Evolutionary conservation across 2,329 filamentous ascomycete species (phyloP), one percentile per base, ranked within the genome.

Genomic region (Ophiostoma novo-ulmi): DNA sequence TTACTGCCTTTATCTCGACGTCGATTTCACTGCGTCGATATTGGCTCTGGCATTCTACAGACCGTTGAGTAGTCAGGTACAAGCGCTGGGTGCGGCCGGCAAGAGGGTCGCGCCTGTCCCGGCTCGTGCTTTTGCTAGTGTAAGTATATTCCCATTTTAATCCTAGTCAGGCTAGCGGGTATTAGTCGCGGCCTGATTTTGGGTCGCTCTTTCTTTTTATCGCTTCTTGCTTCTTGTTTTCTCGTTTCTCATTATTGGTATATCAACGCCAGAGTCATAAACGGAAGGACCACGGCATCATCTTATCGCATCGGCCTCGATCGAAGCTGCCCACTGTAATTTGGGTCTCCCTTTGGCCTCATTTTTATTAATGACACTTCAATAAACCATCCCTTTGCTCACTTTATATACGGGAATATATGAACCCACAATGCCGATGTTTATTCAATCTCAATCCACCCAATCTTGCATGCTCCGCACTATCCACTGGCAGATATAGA

Each of bases 21-120:
- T 31, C 31, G 31, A 31, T 31, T 31, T 31, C 31, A 31, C 31
- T 31, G 31, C 31, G 31, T 31, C 31, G 31, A 3, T 31, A 31
- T 31, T 31, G 3, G 31, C 3, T 31, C 31, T 31, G 3, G 31
- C 31, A 31, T 31, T 31, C 31, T 31, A 4, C 3, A 31, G 31
- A 31, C 31, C 31, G 31, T 31, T 8, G 7, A n/a, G 36, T 65
- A 39, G 63, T 65, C 63, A 65, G 63, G 63, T 65, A 65, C 63
- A 39, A 39, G 63, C 63, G 63, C 63, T 65, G 41, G 36, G 20
- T 39, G 55, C 55, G 55, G 55, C 63, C 63, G 63, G 63, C 63
- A 65, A 65, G 63, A 65, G 63, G 63, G 63, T 41, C 63, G 63
- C 63, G 63, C 61, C 61, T 39, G 63, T 22, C 63, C 35, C 63